Evolutionary conservation across 495 filamentous ascomycete species (phyloP), one percentile per base, ranked within the genome.

Genomic region (Geopyxis carbonaria): DNA sequence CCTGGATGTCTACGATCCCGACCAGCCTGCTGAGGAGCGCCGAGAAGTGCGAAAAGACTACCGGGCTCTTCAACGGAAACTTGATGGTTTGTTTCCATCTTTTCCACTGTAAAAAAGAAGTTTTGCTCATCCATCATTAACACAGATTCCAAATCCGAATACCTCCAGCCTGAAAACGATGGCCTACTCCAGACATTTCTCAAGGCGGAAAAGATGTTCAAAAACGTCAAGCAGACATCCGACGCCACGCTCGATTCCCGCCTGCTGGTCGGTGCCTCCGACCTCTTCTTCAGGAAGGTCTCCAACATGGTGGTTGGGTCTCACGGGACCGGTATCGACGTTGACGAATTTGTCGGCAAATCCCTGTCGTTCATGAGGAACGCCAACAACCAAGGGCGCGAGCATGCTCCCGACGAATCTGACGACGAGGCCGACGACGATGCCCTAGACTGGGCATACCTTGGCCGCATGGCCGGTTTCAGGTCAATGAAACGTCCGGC

Each of bases 321-420:
- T 40, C 51, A 65, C 3, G 66, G 67, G 5, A 70, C 73, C 23
- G 80, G 84, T 2, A 62, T 97, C 18, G 91, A 97, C 49, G 68
- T 91, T 0, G 87, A 95, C 46, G 82, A 93, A 44, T 94, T 95
- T 51, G 76, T 95, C 6, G 80, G 80, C 0, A 93, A 91, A 56
- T 87, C 79, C 55, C 80, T 91, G 32, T 69, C 67, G 1, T 95
- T 76, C 55, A 97, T 97, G 91, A 69, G 72, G 10, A 59, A 65
- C 8, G 28, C 43, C n/a, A 23, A 22, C 13, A 27, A 14, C 8
- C 14, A 24, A 10, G 13, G 25, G 23, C 44, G 57, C 5, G 61
- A 61, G 1, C 60, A 64, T 24, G 56, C 56, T 2, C 53, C 62
- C 23, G 61, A 63, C 22, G 42, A 50, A 23, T 53, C 55, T 27